Evolutionary conservation across 176 grass and related monocot genomes (phyloP).

Genomic region (Luzula sylvatica): DNA sequence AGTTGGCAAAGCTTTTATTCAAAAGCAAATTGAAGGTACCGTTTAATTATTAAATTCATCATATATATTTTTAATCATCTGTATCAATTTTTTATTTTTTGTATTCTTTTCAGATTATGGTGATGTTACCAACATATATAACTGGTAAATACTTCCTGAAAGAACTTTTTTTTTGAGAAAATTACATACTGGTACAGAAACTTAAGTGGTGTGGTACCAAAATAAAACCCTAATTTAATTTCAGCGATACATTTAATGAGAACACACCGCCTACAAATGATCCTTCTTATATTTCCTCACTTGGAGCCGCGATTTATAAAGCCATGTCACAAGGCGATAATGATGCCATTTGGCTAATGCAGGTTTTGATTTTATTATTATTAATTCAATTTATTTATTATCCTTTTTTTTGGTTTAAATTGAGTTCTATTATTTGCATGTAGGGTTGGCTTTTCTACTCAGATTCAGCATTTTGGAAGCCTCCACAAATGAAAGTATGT

Average conservation of each 20-base stretch:
- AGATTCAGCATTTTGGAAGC: slow-evolving; percentile 73
- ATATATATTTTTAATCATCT: not conserved
- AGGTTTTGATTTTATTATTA: slow-evolving; percentile 33
- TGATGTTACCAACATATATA: slow-evolving; percentile 87
- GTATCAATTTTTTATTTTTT: slow-evolving; percentile 18
- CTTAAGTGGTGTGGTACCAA: not conserved
- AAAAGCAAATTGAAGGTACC: slow-evolving; percentile 67
- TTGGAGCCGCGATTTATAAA: slow-evolving; percentile 84
- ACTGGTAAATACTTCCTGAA: slow-evolving; percentile 79
- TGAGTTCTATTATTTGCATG: slow-evolving; percentile 11
- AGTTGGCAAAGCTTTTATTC: slow-evolving; percentile 84
- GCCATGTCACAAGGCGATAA: slow-evolving; percentile 78
- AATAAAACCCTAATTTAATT: slow-evolving; percentile 26
- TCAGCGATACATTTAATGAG: slow-evolving; percentile 97
- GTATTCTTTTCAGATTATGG: slow-evolving; percentile 65
- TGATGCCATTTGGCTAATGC: slow-evolving; percentile 95
- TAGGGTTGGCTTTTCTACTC: slow-evolving; percentile 95
- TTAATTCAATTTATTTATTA: not conserved
- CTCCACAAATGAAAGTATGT: slow-evolving; percentile 88
- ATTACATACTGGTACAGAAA: slow-evolving; percentile 8
- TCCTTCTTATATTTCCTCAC: slow-evolving; percentile 77
- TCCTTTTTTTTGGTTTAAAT: too few species aligned
- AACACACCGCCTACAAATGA: slow-evolving; percentile 89
- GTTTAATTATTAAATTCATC: slow-evolving; percentile 3
- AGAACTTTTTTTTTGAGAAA: too few species aligned